phyloP scores from a whole-genome alignment of 2,329 filamentous ascomycete species.

The Talaromyces sp. region DNA sequence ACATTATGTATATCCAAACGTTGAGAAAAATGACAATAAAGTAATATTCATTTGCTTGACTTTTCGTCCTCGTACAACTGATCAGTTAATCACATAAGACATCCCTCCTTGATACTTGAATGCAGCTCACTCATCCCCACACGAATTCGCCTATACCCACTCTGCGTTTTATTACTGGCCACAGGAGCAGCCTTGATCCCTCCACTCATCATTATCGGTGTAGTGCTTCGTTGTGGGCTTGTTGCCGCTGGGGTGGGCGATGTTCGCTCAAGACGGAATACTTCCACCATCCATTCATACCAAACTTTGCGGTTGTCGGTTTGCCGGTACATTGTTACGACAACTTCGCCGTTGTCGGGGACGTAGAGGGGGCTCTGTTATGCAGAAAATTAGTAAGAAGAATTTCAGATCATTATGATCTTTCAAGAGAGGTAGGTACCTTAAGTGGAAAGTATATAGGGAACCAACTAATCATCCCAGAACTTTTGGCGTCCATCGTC shows the following conservation, averaged over 20 bases:
- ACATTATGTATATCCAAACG: background rate
- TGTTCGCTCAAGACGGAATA: conserved; percentile 54
- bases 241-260: conserved; percentile 20
- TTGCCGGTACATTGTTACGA: conserved; percentile 92
- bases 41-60: background rate
- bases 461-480: conserved; percentile 99
- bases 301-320: conserved; percentile 95
- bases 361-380: conserved; percentile 78
- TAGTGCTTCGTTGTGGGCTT: conserved; percentile 22
- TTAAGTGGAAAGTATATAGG: conserved; percentile 97
- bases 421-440: conserved; percentile 52
- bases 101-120: conserved; percentile 51
- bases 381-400: conserved; percentile 22
- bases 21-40: background rate
- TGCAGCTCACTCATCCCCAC: conserved; percentile 49
- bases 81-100: conserved; percentile 43
- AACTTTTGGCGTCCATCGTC: conserved; percentile 87
- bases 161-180: conserved; percentile 9
- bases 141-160: conserved; percentile 33
- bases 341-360: conserved; percentile 78
- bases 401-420: background rate
- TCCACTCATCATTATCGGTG: conserved; percentile 32
- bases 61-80: background rate
- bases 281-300: conserved; percentile 98
- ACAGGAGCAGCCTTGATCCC: conserved; percentile 29